Evolutionary conservation across 306 rosid genomes (phyloP).

Genomic region (Ceratonia siliqua): DNA sequence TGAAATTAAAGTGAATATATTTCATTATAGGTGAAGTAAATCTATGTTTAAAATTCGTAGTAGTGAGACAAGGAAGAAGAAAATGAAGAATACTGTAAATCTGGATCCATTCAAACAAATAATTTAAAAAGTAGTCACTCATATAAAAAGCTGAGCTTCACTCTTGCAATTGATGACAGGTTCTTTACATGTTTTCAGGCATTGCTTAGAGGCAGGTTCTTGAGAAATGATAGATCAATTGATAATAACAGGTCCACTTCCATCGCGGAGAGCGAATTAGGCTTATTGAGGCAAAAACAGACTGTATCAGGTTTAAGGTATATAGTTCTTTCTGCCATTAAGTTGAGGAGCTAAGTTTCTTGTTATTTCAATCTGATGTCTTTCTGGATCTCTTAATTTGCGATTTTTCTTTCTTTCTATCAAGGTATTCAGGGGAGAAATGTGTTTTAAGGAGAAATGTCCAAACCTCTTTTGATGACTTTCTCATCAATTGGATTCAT

Average conservation of each 20-base stretch:
- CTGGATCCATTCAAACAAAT: neutral
- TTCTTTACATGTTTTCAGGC: slow-evolving; percentile 57
- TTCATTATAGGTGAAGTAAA: slow-evolving; percentile 6
- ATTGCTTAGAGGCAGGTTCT: slow-evolving; percentile 90
- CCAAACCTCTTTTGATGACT: neutral
- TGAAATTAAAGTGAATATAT: neutral
- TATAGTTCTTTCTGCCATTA: slow-evolving; percentile 15
- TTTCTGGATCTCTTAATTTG: neutral
- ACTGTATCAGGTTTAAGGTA: slow-evolving; percentile 94
- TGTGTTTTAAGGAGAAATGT: neutral
- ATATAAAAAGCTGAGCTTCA: slow-evolving; percentile 18
- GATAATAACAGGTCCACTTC: slow-evolving; percentile 69
- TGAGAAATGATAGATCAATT: slow-evolving; percentile 70
- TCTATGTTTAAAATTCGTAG: slow-evolving; percentile 4
- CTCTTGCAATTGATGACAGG: slow-evolving; percentile 20
- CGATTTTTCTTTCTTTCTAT: neutral
- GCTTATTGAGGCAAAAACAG: slow-evolving; percentile 78
- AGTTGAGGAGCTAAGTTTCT: neutral
- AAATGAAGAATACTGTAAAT: slow-evolving; percentile 9
- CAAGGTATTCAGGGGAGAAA: neutral
- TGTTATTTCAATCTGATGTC: neutral
- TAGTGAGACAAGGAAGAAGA: neutral
- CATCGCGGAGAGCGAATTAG: slow-evolving; percentile 79
- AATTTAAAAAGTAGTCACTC: slow-evolving; percentile 5
- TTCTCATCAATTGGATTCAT: neutral